phyloP scores from a whole-genome alignment of 371 early-diverging fungal species.

The Lichtheimia ornata region DNA sequence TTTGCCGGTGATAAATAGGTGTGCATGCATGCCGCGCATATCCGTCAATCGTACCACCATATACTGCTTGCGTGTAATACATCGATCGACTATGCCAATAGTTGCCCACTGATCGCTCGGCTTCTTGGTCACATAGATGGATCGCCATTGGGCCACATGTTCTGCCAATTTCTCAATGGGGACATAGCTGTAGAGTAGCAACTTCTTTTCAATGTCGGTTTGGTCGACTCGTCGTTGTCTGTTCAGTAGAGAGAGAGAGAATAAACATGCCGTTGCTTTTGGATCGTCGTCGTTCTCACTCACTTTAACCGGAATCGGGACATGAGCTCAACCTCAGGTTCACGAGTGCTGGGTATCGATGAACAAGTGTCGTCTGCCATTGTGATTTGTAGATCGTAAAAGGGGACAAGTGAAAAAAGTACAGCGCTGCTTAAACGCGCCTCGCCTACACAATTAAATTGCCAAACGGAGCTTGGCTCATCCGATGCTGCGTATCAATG shows the following conservation, averaged over 20 bases:
- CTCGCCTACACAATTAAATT: too few species aligned
- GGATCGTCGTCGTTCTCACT: not conserved
- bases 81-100: constrained; percentile 34
- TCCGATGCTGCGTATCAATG: too few species aligned
- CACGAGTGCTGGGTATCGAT: not conserved
- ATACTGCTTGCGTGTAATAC: constrained; percentile 14
- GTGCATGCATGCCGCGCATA: constrained; percentile 25
- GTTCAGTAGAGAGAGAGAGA: not conserved
- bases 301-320: constrained; percentile 1
- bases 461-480: too few species aligned
- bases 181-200: constrained; percentile 6
- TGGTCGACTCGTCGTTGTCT: constrained; percentile 1
- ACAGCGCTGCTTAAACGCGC: too few species aligned
- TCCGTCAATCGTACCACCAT: constrained; percentile 32
- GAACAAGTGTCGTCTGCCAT: too few species aligned
- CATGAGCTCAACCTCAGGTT: not conserved
- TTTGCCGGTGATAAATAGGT: constrained; percentile 34
- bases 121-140: constrained; percentile 31
- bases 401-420: too few species aligned
- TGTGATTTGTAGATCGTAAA: too few species aligned
- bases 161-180: constrained; percentile 14
- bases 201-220: constrained; percentile 1
- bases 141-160: constrained; percentile 13
- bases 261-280: not conserved
- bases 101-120: constrained; percentile 40